Evolutionary conservation across 2,329 filamentous ascomycete species (phyloP).

Genomic region (Penicillium sp.): DNA sequence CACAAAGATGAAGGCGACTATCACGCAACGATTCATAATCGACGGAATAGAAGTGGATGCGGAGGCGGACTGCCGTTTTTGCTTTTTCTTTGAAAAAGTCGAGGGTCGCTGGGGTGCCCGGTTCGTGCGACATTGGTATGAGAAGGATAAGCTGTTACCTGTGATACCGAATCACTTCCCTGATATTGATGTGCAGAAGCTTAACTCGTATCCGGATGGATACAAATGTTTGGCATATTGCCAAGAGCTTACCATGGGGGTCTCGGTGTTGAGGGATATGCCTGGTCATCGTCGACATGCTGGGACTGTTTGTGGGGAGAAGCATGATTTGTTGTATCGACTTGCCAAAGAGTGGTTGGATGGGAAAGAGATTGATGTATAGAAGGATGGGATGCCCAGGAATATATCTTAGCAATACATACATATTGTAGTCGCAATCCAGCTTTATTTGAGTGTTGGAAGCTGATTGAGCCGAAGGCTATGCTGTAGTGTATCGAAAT

Average conservation of each 20-base stretch:
- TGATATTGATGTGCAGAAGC: constrained; percentile 39
- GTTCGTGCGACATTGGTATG: constrained; percentile 52
- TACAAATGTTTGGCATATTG: constrained; percentile 47
- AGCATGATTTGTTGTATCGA: constrained; percentile 48
- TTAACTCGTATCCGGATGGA: constrained; percentile 44
- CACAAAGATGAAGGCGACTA: constrained; percentile 53
- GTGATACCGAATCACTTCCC: constrained; percentile 47
- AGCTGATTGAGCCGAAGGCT: constrained; percentile 7
- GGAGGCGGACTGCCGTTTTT: constrained; percentile 49
- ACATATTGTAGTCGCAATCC: neutral
- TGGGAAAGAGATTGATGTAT: constrained; percentile 34
- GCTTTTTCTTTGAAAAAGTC: constrained; percentile 47
- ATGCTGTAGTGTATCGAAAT: neutral
- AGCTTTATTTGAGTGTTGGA: too few species aligned
- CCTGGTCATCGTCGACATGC: constrained; percentile 44
- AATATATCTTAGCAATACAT: neutral
- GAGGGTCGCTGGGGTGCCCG: constrained; percentile 45
- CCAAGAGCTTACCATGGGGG: constrained; percentile 48
- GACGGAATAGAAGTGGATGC: constrained; percentile 46
- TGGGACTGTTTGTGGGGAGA: constrained; percentile 37
- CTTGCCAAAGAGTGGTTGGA: constrained; percentile 48
- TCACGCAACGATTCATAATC: constrained; percentile 49
- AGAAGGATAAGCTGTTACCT: constrained; percentile 53
- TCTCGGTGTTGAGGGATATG: constrained; percentile 46
- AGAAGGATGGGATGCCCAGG: neutral